Base-by-base conservation (phyloP, 164 flowering plant species). In the Sextonia rubra region DNA sequence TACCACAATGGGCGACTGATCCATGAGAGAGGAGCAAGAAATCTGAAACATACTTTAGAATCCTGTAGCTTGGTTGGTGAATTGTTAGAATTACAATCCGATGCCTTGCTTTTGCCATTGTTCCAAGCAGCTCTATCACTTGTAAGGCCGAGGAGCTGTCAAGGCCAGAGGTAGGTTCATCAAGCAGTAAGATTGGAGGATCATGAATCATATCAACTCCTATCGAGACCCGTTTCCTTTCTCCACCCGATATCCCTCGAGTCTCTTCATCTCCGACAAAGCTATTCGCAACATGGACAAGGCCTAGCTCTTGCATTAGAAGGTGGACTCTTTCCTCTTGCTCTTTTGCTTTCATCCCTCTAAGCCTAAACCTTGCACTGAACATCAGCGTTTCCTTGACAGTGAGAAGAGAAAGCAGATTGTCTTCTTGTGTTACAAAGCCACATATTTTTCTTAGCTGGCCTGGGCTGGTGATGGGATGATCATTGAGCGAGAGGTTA, bases 131-230 rank as follows among this genome's bases (percentile, higher is more conserved):
- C 80, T 91, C 91, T 1, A 90, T 83, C 55, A 94, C 97, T 67
- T 89, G 97, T 60, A 90, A 83, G 0, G 99, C 97, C 0, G 97
- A 91, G 12, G 84, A 75, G 83, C 97, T 91, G 66, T 94, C 99
- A 2, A 94, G 86, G 3, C 99, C 98, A 27, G 99, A 91, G 69
- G 99, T 94, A 18, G 99, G 99, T 72, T 94, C 99, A 70, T 94
- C 97, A 0, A 94, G 86, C 29, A 94, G 82, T 17, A 94, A 72
- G 73, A 94, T 83, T 1, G 88, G 78, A 0, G 97, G 99, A 68
- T 94, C 92, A 55, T 90, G 90, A 64, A 94, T 90, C 75, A 94
- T 78, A n/a, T 92, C 99, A 9, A 90, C 88, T 0, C 94, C 99
- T 20, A 94, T 91, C 0, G 97, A 91, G 0, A 94, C 95, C 74